phyloP scores from a whole-genome alignment of 345 rosid species.

The Eucalyptus decipiens region DNA sequence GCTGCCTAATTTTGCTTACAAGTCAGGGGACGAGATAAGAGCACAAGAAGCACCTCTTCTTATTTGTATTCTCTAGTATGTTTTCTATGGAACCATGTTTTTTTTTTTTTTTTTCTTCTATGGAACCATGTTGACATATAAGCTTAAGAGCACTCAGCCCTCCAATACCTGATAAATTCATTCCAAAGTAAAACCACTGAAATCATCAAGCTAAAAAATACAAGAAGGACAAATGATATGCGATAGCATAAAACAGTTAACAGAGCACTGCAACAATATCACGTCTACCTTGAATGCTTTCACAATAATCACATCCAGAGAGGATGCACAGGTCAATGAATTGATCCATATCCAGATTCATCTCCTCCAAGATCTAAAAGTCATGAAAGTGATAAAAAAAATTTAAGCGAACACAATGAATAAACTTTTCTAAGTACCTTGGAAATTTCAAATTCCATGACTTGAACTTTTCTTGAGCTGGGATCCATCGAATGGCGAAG shows the following conservation, averaged over 20 bases:
- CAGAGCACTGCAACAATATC: not conserved
- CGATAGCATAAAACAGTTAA: not conserved
- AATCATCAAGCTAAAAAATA: not conserved
- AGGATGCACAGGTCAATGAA: slow-evolving; percentile 91
- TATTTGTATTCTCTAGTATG: too few species aligned
- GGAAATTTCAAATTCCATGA: slow-evolving; percentile 75
- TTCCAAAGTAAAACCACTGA: not conserved
- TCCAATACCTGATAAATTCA: slow-evolving; percentile 44
- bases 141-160: slow-evolving; percentile 86
- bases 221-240: not conserved
- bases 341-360: slow-evolving; percentile 83
- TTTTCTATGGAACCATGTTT: too few species aligned
- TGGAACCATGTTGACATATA: slow-evolving; percentile 11
- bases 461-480: slow-evolving; percentile 78
- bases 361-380: slow-evolving; percentile 70
- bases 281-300: slow-evolving; percentile 65
- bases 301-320: slow-evolving; percentile 97
- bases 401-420: not conserved
- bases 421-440: slow-evolving; percentile 36
- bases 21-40: not conserved
- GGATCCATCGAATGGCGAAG: slow-evolving; percentile 96
- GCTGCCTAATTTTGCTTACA: not conserved
- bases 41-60: not conserved
- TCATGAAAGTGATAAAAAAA: not conserved
- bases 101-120: too few species aligned